A percentile compares a stretch with the other conserved stretches of the same genome.
Conservation (phyloP, 805 yeast genomes). For the Schwanniomyces pseudopolymorphus region DNA sequence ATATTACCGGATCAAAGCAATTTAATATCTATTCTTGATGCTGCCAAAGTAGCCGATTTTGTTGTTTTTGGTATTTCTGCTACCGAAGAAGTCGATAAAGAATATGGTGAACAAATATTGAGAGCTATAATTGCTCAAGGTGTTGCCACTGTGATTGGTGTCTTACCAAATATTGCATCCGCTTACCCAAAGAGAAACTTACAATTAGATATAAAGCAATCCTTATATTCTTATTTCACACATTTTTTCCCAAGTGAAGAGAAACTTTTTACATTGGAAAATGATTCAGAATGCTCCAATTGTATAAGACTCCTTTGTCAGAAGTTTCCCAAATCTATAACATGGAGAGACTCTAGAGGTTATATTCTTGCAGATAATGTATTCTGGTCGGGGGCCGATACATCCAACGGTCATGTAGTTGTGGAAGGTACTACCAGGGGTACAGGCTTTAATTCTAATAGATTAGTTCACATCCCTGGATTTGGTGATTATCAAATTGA, state of each 20-base stretch:
- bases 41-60: slow-evolving; percentile 86
- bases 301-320: slow-evolving; percentile 79
- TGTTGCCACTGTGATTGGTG: slow-evolving; percentile 77
- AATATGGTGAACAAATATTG: slow-evolving; percentile 83
- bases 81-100: slow-evolving; percentile 71
- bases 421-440: slow-evolving; percentile 90
- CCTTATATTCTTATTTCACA: slow-evolving; percentile 39
- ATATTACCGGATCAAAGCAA: slow-evolving; percentile 69
- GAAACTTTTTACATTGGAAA: slow-evolving; percentile 70
- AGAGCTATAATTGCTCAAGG: slow-evolving; percentile 92
- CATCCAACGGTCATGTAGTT: slow-evolving; percentile 41
- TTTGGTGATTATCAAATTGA: slow-evolving; percentile 84
- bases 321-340: slow-evolving; percentile 77
- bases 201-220: slow-evolving; percentile 59
- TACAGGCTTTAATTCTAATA: slow-evolving; percentile 71
- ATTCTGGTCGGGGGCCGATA: slow-evolving; percentile 33
- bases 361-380: slow-evolving; percentile 76
- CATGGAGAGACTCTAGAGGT: slow-evolving; percentile 94
- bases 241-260: slow-evolving; percentile 66
- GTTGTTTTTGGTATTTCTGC: slow-evolving; percentile 91
- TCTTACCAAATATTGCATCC: slow-evolving; percentile 67
- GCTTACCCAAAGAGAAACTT: slow-evolving; percentile 73
- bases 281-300: slow-evolving; percentile 65
- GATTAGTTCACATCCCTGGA: slow-evolving; percentile 84
- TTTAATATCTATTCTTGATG: slow-evolving; percentile 72